Conservation (phyloP, 1,284 basidiomycete genomes). For the Bondarzewia mesenterica region DNA sequence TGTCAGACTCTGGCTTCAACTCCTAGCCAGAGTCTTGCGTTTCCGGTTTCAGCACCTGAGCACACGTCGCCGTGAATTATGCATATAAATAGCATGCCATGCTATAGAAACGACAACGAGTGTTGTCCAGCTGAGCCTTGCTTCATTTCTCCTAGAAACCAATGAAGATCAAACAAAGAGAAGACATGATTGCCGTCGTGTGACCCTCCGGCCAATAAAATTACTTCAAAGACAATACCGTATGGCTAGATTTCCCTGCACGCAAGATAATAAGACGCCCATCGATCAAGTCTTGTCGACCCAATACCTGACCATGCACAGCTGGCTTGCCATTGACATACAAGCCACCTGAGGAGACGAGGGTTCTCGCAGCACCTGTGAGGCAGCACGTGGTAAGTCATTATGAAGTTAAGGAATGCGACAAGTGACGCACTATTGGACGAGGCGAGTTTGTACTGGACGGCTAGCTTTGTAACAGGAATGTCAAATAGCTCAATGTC, state of each 20-base stretch:
- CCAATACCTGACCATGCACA: constrained; percentile 36
- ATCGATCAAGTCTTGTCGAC: constrained; percentile 50
- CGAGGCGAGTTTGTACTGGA: constrained; percentile 38
- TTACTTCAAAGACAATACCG: constrained; percentile 37
- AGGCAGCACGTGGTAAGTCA: constrained; percentile 2
- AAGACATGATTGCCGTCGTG: background rate
- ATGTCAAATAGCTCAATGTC: constrained; percentile 36
- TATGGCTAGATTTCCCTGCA: constrained; percentile 68
- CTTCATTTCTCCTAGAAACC: no score
- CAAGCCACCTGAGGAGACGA: constrained; percentile 43
- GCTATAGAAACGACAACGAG: no score
- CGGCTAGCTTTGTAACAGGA: constrained; percentile 50
- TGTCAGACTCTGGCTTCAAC: no score
- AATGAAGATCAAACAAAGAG: background rate
- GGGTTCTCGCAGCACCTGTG: constrained; percentile 44
- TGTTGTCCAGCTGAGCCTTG: no score
- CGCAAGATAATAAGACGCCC: constrained; percentile 59
- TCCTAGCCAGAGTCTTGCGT: no score
- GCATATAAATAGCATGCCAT: no score
- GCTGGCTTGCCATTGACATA: constrained; percentile 43
- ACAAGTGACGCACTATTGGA: constrained; percentile 30
- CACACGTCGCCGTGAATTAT: no score
- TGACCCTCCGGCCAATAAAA: background rate
- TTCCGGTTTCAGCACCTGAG: no score
- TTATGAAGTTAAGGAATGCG: constrained; percentile 27